Evolutionary conservation across 1,284 basidiomycete species (phyloP).

Genomic region (Thelephora terrestris): DNA sequence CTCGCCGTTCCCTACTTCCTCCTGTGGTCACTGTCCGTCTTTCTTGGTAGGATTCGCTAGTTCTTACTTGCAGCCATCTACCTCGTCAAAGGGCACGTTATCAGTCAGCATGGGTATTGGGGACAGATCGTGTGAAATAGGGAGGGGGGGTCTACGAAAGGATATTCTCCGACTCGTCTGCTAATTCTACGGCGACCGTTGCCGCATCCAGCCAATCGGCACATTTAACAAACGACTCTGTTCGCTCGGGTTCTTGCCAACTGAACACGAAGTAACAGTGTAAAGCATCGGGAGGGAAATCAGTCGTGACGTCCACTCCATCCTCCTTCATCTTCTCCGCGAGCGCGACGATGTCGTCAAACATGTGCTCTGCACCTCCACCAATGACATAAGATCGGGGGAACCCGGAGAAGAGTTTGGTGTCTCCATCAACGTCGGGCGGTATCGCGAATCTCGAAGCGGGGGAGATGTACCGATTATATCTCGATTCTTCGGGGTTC

Average conservation of each 20-base stretch:
- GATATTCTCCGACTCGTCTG: too few species aligned
- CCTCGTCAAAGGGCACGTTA: too few species aligned
- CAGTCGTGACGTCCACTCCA: slow-evolving; percentile 7
- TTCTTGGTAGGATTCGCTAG: too few species aligned
- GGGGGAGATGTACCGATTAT: slow-evolving; percentile 13
- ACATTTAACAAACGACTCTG: slow-evolving; percentile 7
- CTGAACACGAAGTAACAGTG: slow-evolving; percentile 12
- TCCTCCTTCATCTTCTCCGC: slow-evolving; percentile 13
- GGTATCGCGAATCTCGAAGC: slow-evolving; percentile 6
- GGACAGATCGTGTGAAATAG: too few species aligned
- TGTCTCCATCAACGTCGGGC: background rate
- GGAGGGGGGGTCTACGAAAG: too few species aligned
- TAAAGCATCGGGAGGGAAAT: slow-evolving; percentile 10
- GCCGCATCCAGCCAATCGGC: slow-evolving; percentile 6
- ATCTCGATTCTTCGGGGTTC: slow-evolving; percentile 9
- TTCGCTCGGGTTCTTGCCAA: slow-evolving; percentile 15
- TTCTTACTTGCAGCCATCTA: too few species aligned
- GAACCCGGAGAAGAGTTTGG: slow-evolving; percentile 14
- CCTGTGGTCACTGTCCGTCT: too few species aligned
- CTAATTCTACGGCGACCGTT: too few species aligned
- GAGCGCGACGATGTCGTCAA: slow-evolving; percentile 14
- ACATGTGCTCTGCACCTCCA: slow-evolving; percentile 15
- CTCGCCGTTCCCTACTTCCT: too few species aligned
- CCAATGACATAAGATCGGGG: slow-evolving; percentile 16
- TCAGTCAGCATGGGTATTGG: too few species aligned